phyloP scores from a whole-genome alignment of 176 grass and related monocot species.

The Triticum dicoccoides region DNA sequence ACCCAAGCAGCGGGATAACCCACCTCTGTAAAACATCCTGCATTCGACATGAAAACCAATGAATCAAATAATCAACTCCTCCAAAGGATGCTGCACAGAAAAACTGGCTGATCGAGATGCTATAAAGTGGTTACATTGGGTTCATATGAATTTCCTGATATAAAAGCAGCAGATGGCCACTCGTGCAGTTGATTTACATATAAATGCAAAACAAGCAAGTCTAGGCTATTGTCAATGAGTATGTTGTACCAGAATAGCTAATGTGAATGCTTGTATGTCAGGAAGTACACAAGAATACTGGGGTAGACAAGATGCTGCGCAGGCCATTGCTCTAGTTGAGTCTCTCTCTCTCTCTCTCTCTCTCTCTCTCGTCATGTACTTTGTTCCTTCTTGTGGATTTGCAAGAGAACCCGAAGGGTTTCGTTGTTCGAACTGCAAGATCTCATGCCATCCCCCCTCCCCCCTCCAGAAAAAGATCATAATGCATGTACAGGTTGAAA shows the following conservation, averaged over 20 bases:
- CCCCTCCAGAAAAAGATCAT: neutral
- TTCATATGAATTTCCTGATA: conserved; percentile 1
- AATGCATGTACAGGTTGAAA: neutral
- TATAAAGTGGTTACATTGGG: neutral
- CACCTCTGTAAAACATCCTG: neutral
- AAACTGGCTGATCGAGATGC: neutral
- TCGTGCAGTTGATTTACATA: conserved; percentile 15
- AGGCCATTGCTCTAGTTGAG: conserved; percentile 77
- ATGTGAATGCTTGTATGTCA: conserved; percentile 26
- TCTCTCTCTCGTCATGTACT: neutral
- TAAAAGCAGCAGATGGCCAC: neutral
- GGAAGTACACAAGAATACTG: conserved; percentile 94
- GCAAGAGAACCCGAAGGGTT: neutral
- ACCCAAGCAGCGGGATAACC: neutral
- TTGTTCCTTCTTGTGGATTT: neutral
- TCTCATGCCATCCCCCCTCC: neutral
- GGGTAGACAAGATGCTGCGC: conserved; percentile 87
- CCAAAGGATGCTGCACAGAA: neutral
- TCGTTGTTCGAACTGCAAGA: neutral
- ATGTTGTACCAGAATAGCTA: neutral
- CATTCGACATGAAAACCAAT: neutral
- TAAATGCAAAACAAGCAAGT: neutral
- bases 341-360: neutral
- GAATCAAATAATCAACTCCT: neutral
- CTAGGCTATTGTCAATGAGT: neutral